Evolutionary conservation across 2,329 filamentous ascomycete genomes (phyloP), one percentile per base, ranked within the genome.

Genomic region (Pseudogymnoascus sp.): DNA sequence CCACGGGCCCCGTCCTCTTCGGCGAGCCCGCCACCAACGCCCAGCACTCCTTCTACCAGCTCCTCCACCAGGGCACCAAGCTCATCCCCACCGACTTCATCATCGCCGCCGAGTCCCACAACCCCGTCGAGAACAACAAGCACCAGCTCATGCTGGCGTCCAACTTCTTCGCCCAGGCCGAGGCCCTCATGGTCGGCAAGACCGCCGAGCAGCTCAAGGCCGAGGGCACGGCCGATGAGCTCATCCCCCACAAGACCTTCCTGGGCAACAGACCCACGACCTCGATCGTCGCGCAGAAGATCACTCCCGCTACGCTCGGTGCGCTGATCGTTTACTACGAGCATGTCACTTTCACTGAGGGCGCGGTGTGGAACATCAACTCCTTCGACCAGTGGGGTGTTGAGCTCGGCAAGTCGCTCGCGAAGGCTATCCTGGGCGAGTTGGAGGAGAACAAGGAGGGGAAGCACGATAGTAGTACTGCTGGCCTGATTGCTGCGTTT

Each of bases 371-470:
- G 95, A 96, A 97, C 80, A 96, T 99, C 83, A 99, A 99, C 86
- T 92, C 88, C 74, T 99, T 97, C 75, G 95, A 99, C 80, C 95
- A 99, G 83, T 99, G 95, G 95, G 95, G 95, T 79, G 95, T 99
- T 50, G 95, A 99, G 83, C 82, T 99, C 67, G 95, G 95, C 77
- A 99, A 99, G 88, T 87, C 89, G 42, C 81, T 99, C 69, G 95
- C 95, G 66, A 97, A 93, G 87, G 93, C 91, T 80, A 92, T 93
- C 68, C 87, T 91, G 71, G 77, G 78, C 73, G 95, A 99, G 82
- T 83, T 99, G 65, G 92, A 97, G 69, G 83, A 88, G 74, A 77
- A 83, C n/a, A 90, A 85, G 66, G 87, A 87, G 63, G 80, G 80
- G 65, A 84, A 83, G 64, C 95, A 99, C 78, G 95, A 99, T 76